Evolutionary conservation across 257 asterid species (phyloP).

Genomic region (Cruciata laevipes): DNA sequence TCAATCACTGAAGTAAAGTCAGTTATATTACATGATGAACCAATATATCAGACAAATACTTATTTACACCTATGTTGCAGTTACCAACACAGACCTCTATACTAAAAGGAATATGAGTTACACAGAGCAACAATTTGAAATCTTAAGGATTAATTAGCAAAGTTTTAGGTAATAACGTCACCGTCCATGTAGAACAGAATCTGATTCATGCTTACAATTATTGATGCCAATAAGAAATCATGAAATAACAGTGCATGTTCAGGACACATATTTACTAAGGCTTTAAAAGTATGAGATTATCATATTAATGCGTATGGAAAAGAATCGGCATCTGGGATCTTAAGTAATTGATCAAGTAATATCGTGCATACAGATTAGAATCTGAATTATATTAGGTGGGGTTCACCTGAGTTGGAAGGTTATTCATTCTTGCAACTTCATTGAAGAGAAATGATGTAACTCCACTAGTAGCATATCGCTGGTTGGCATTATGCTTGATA

Average conservation of each 20-base stretch:
- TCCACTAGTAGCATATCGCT: conserved; percentile 98
- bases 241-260: background rate
- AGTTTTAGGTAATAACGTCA: background rate
- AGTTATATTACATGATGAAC: background rate
- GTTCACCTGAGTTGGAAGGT: conserved; percentile 87
- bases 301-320: background rate
- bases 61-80: background rate
- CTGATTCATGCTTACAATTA: background rate
- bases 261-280: background rate
- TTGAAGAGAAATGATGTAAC: conserved; percentile 90
- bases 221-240: background rate
- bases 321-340: background rate
- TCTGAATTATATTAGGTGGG: conserved; percentile 1
- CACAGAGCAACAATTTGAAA: background rate
- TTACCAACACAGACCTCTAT: background rate
- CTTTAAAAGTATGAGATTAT: background rate
- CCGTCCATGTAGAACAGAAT: background rate
- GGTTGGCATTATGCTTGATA: conserved; percentile 95
- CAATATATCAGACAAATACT: background rate
- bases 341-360: background rate
- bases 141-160: background rate
- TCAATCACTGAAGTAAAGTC: background rate
- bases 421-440: conserved; percentile 72
- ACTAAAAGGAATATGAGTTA: background rate
- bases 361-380: background rate